Evolutionary conservation across 2,329 filamentous ascomycete species (phyloP), one percentile per base, ranked within the genome.

Genomic region (Emmonsia crescens): DNA sequence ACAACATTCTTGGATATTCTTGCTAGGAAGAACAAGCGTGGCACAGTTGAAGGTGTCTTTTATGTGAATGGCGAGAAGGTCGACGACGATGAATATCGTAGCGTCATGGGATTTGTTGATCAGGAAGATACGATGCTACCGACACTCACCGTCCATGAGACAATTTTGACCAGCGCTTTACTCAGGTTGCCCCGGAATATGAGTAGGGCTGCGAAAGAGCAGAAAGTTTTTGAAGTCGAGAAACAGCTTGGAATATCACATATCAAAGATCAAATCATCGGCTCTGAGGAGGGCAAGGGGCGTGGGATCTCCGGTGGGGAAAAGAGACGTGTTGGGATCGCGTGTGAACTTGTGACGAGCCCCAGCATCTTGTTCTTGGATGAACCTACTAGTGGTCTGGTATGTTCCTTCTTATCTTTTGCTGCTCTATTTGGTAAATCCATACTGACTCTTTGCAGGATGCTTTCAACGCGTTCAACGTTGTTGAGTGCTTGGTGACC

Each of bases 61-160:
- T 94, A 88, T 69, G 86, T 99, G 70, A 97, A 97, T 67, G 95
- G 94, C 40, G 91, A 97, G 73, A 93, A 89, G 73, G 86, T 97
- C 44, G 81, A 80, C 38, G 90, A 96, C 72, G 75, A 83, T 36
- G 90, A 96, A 65, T 99, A 94, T 77, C 90, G 89, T 72, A 92
- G 85, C 64, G 91, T 97, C 59, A 88, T 96, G 66, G 94, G 95
- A 27, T 99, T 97, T 69, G 94, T 99, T 48, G 94, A 99, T 69
- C 94, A 99, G 76, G 94, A 99, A 71, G 94, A 99, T 72, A 96
- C 93, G 5, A 93, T 99, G 86, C 81, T 99, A 51, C 88, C 94
- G 0, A 99, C 94, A 0, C 79, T 99, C 67, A 99, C 94, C 0
- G 94, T 99, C 9, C 94, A 99, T 73, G 94, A 99, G 76, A 99